phyloP scores from a whole-genome alignment of 1,139 yeast genomes.

The Candida pseudoviswanathii region DNA sequence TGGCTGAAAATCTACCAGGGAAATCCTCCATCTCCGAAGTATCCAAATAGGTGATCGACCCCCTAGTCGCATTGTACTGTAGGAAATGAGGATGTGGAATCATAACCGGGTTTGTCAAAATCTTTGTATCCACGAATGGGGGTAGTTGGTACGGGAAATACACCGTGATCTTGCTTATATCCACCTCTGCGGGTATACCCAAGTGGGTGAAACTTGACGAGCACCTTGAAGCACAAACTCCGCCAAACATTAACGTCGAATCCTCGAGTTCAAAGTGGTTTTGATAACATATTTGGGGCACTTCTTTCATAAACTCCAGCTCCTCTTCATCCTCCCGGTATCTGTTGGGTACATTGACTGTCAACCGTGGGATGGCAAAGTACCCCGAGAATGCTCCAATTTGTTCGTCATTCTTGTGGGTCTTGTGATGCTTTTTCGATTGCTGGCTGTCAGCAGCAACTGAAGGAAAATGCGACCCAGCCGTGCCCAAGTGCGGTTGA shows the following conservation, averaged over 20 bases:
- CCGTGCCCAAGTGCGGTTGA: neutral
- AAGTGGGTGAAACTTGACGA: constrained; percentile 25
- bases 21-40: constrained; percentile 21
- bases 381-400: constrained; percentile 34
- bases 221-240: constrained; percentile 25
- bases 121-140: constrained; percentile 38
- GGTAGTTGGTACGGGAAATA: constrained; percentile 44
- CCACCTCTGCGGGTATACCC: constrained; percentile 39
- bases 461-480: neutral
- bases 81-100: constrained; percentile 29
- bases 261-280: constrained; percentile 38
- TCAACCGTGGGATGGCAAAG: constrained; percentile 30
- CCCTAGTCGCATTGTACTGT: constrained; percentile 34
- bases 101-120: constrained; percentile 40
- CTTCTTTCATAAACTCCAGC: constrained; percentile 16
- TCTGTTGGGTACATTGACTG: constrained; percentile 26
- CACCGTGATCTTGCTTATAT: constrained; percentile 35
- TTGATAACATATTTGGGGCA: constrained; percentile 37
- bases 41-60: constrained; percentile 36
- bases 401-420: constrained; percentile 14
- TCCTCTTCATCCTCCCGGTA: constrained; percentile 14
- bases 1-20: constrained; percentile 34
- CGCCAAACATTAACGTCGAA: constrained; percentile 41
- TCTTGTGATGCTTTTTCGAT: neutral
- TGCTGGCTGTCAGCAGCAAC: neutral